Percentiles rank a stretch among this genome's conserved stretches.
Evolutionary conservation across 495 filamentous ascomycete genomes (phyloP).

Genomic region (Hypoxylon fuscum): DNA sequence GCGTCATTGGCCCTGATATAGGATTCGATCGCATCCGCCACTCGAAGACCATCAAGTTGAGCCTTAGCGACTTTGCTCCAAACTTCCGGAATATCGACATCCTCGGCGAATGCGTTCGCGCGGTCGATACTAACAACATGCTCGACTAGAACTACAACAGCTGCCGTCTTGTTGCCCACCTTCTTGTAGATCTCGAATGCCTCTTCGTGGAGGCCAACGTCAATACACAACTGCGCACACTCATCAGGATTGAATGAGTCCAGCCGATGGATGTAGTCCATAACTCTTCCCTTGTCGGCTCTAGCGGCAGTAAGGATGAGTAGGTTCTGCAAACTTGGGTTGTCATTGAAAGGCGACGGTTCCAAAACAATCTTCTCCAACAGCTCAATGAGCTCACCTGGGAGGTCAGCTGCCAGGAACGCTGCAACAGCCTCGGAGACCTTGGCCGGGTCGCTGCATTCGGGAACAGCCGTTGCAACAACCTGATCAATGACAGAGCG

Average conservation of each 20-base stretch:
- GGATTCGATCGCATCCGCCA: slow-evolving; percentile 92
- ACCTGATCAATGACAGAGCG: slow-evolving; percentile 95
- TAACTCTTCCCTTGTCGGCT: slow-evolving; percentile 92
- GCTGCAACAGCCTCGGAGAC: slow-evolving; percentile 94
- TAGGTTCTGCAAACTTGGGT: slow-evolving; percentile 93
- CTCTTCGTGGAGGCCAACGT: slow-evolving; percentile 94
- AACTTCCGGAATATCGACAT: slow-evolving; percentile 94
- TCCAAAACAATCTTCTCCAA: slow-evolving; percentile 99
- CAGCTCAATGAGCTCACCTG: slow-evolving; percentile 93
- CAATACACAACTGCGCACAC: slow-evolving; percentile 91
- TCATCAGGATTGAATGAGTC: slow-evolving; percentile 90
- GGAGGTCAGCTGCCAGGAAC: slow-evolving; percentile 89
- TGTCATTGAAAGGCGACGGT: slow-evolving; percentile 96
- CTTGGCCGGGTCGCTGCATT: slow-evolving; percentile 92
- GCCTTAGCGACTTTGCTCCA: slow-evolving; percentile 99
- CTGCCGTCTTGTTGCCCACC: slow-evolving; percentile 84
- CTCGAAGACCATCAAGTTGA: slow-evolving; percentile 93
- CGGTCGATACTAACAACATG: slow-evolving; percentile 98
- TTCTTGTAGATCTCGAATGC: slow-evolving; percentile 99
- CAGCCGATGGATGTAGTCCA: slow-evolving; percentile 95
- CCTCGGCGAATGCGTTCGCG: slow-evolving; percentile 95
- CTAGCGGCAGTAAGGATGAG: slow-evolving; percentile 97
- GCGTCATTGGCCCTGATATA: slow-evolving; percentile 96
- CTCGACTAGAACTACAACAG: slow-evolving; percentile 92
- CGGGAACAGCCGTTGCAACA: slow-evolving; percentile 94